A percentile compares a stretch with the other conserved stretches of the same genome.
These are phyloP conservation scores for Akanthomyces dipterigenus DNA, from an alignment of 2,329 filamentous ascomycete genomes.

Conservation along the genomic window DNA sequence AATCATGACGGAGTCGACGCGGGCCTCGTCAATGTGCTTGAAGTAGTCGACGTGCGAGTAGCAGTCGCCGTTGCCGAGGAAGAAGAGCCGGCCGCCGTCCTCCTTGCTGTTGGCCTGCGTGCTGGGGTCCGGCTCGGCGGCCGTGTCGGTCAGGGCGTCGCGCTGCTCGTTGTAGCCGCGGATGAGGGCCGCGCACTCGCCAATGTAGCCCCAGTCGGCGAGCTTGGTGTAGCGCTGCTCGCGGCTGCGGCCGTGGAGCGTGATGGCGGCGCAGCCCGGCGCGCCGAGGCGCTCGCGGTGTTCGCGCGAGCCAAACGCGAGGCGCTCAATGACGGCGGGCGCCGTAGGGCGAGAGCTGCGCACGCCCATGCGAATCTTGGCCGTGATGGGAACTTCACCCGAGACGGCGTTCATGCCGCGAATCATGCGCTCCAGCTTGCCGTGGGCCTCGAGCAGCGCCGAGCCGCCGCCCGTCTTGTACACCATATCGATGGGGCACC, in stretches of 20 bases:
- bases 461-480: constrained; percentile 85
- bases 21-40: constrained; percentile 65
- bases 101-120: constrained; percentile 59
- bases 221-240: constrained; percentile 89
- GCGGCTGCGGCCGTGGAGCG: constrained; percentile 84
- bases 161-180: constrained; percentile 68
- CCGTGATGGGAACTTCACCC: constrained; percentile 82
- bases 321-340: constrained; percentile 70
- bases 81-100: constrained; percentile 63
- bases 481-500: constrained; percentile 92
- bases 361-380: constrained; percentile 91
- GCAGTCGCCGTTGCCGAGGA: constrained; percentile 94
- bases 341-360: constrained; percentile 74
- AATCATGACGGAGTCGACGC: constrained; percentile 93
- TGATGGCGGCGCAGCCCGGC: constrained; percentile 88
- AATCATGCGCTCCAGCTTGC: constrained; percentile 89
- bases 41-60: constrained; percentile 89
- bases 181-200: constrained; percentile 79
- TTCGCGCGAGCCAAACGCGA: constrained; percentile 74
- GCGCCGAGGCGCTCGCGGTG: constrained; percentile 63
- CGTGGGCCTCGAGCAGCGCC: constrained; percentile 78
- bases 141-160: constrained; percentile 65
- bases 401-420: constrained; percentile 94
- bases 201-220: constrained; percentile 95
- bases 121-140: constrained; percentile 67